These are phyloP conservation scores for Sphagnum fallax DNA, from an alignment of 228 moss, liverwort and hornwort species.

Conservation along the genomic window DNA sequence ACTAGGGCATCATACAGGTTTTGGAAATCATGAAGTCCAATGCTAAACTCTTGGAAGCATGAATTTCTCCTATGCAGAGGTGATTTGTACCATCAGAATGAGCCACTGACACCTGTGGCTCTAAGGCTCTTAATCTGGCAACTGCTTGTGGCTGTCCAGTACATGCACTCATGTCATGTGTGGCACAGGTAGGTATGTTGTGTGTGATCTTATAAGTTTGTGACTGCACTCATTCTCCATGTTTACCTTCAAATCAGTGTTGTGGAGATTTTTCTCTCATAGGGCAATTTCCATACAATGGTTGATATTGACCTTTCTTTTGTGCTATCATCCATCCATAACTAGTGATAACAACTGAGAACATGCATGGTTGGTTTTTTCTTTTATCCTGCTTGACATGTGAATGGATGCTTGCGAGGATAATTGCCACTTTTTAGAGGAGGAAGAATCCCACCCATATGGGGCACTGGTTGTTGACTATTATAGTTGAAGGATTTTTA, in stretches of 20 bases:
- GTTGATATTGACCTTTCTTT: neutral
- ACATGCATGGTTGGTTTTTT: no score
- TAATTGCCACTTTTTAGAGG: no score
- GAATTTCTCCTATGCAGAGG: slow-evolving; percentile 34
- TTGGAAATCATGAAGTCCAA: no score
- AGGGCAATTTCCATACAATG: neutral
- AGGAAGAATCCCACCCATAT: no score
- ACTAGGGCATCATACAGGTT: no score
- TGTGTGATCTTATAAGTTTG: no score
- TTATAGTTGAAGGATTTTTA: no score
- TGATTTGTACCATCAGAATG: slow-evolving; percentile 76
- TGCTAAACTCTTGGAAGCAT: no score
- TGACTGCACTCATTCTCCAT: neutral
- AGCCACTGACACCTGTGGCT: slow-evolving; percentile 46
- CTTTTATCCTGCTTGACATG: no score
- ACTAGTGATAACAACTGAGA: no score
- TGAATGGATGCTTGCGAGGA: no score
- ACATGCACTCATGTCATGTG: slow-evolving; percentile 90
- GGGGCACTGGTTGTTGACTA: neutral
- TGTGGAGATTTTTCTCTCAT: neutral
- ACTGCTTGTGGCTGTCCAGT: slow-evolving; percentile 63
- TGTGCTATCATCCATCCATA: no score
- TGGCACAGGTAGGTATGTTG: slow-evolving; percentile 68
- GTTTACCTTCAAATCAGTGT: neutral
- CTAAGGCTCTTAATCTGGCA: slow-evolving; percentile 84